Percentiles rank a stretch among this genome's conserved stretches.
phyloP scores from a whole-genome alignment of 2,329 filamentous ascomycete species.

The Sporothrix humicola region DNA sequence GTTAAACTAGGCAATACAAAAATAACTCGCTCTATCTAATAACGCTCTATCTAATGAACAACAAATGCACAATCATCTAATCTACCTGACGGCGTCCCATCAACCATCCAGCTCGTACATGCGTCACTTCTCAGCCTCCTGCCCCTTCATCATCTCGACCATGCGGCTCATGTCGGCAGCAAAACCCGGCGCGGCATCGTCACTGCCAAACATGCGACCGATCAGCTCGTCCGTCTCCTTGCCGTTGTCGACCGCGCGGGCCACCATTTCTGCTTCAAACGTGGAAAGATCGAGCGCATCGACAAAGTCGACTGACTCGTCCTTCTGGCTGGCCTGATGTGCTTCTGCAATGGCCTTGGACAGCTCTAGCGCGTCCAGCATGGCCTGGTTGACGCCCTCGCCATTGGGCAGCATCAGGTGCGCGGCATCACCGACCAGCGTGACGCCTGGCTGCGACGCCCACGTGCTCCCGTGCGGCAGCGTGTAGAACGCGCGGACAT shows the following conservation, averaged over 20 bases:
- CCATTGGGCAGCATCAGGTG: slow-evolving; percentile 60
- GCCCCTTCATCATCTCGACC: neutral
- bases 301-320: no score
- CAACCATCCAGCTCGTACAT: neutral
- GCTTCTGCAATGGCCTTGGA: slow-evolving; percentile 39
- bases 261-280: slow-evolving; percentile 41
- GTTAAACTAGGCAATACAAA: no score
- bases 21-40: no score
- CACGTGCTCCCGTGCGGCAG: slow-evolving; percentile 54
- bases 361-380: slow-evolving; percentile 57
- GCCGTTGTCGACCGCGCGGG: slow-evolving; percentile 34
- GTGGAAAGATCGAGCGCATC: neutral
- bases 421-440: slow-evolving; percentile 61
- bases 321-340: no score
- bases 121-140: neutral
- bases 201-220: slow-evolving; percentile 35
- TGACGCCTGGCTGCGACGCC: slow-evolving; percentile 50
- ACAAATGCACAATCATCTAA: neutral
- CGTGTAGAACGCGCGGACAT: slow-evolving; percentile 44
- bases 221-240: slow-evolving; percentile 34
- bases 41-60: no score
- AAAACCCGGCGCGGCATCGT: slow-evolving; percentile 9
- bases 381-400: slow-evolving; percentile 60
- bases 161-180: neutral
- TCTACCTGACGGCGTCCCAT: neutral